Conservation (phyloP, 164 flowering plant genomes). For the Liquidambar formosana region DNA sequence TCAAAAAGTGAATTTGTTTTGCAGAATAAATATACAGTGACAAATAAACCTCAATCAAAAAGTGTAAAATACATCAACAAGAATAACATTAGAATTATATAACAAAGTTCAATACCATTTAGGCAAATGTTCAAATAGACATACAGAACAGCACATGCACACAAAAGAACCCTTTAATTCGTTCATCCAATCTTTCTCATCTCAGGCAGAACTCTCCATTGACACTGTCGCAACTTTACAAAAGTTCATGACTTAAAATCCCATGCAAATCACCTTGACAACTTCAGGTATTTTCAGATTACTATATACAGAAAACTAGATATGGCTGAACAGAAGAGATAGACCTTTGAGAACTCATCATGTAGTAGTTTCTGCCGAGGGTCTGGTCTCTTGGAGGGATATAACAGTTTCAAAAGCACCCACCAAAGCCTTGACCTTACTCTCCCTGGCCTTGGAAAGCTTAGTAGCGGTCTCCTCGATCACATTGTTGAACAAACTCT, state of each 20-base stretch:
- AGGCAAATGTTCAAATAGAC: no score
- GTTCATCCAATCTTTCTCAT: background rate
- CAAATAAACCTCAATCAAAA: background rate
- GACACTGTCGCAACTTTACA: background rate
- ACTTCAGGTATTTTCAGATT: background rate
- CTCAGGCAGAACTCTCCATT: background rate
- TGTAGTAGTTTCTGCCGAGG: conserved; percentile 12
- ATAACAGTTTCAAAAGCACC: conserved; percentile 75
- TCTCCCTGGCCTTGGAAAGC: conserved; percentile 51
- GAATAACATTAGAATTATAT: background rate
- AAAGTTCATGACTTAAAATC: background rate
- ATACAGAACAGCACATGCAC: background rate
- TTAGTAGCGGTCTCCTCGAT: conserved; percentile 69
- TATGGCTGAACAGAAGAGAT: background rate
- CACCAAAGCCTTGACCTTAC: conserved; percentile 74
- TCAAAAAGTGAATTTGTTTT: no score
- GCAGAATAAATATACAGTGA: background rate
- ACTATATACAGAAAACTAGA: background rate
- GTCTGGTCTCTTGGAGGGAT: conserved; percentile 48
- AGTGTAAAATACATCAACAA: background rate
- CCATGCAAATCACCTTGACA: background rate
- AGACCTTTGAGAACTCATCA: background rate
- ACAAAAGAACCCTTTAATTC: background rate
- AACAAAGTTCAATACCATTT: background rate
- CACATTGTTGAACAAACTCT: conserved; percentile 48